Conservation (phyloP, 2,329 filamentous ascomycete genomes). For the Xylaria sp. region DNA sequence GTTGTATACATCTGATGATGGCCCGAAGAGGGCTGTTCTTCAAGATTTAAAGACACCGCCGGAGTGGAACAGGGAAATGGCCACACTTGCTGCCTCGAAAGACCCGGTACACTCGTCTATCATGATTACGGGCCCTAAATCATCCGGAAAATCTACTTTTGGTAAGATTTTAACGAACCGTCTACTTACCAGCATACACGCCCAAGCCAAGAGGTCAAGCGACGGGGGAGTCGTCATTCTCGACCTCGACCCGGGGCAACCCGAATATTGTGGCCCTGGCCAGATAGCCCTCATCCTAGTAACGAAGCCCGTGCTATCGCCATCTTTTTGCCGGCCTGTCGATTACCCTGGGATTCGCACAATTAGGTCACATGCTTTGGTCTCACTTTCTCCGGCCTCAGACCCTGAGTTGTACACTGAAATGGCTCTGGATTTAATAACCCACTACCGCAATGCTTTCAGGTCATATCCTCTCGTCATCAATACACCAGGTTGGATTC, state of each 20-base stretch:
- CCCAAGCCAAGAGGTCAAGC: constrained; percentile 33
- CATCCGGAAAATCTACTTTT: constrained; percentile 78
- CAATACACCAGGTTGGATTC: constrained; percentile 77
- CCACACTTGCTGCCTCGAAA: constrained; percentile 48
- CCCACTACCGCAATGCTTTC: constrained; percentile 57
- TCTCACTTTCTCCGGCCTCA: constrained; percentile 67
- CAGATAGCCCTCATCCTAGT: constrained; percentile 71
- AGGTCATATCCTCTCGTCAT: constrained; percentile 65
- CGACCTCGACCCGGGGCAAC: constrained; percentile 79
- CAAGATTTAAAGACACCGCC: constrained; percentile 63
- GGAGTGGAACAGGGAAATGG: constrained; percentile 66
- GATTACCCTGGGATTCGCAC: constrained; percentile 45
- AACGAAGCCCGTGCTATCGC: constrained; percentile 64
- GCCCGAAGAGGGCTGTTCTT: constrained; percentile 54
- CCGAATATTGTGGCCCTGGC: constrained; percentile 74
- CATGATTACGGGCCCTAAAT: constrained; percentile 72
- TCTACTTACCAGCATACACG: constrained; percentile 57
- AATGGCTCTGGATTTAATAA: constrained; percentile 67
- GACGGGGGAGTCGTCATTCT: constrained; percentile 59
- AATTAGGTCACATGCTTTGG: constrained; percentile 69
- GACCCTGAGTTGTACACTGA: constrained; percentile 70
- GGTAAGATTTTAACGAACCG: constrained; percentile 69
- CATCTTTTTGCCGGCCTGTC: constrained; percentile 68
- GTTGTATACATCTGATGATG: constrained; percentile 60
- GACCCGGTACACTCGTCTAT: constrained; percentile 48